These are phyloP conservation scores for Pythium monospermum DNA, from an alignment of 352 stramenopile genomes.

Conservation along the genomic window DNA sequence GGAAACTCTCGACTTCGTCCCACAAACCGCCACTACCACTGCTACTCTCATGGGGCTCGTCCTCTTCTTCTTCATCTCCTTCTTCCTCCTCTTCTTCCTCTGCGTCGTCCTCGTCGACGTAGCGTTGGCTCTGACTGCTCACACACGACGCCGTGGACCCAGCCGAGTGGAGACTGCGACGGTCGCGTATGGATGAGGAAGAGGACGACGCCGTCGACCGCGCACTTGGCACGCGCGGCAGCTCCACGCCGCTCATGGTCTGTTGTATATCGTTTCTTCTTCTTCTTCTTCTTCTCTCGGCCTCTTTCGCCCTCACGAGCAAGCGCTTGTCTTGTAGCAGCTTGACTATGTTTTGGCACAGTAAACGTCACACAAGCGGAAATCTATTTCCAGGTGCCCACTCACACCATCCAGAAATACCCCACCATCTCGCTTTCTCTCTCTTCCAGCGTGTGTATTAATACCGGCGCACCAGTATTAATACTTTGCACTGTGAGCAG, in stretches of 20 bases:
- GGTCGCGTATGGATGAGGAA: conserved; percentile 34
- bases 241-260: conserved; percentile 44
- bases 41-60: conserved; percentile 40
- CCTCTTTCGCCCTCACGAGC: too few relatives aligned
- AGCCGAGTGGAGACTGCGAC: conserved; percentile 37
- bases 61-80: conserved; percentile 11
- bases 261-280: conserved; percentile 8
- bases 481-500: too few relatives aligned
- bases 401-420: conserved; percentile 13
- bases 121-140: conserved; percentile 25
- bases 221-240: conserved; percentile 44
- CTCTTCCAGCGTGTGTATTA: too few relatives aligned
- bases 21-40: conserved; percentile 39
- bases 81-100: conserved; percentile 19
- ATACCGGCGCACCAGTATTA: too few relatives aligned
- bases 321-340: too few relatives aligned
- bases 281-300: conserved; percentile 5
- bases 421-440: too few relatives aligned
- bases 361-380: too few relatives aligned
- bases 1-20: conserved; percentile 71
- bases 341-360: conserved; percentile 1
- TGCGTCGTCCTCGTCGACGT: conserved; percentile 17
- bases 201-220: conserved; percentile 39
- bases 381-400: too few relatives aligned
- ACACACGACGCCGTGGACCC: conserved; percentile 33